Evolutionary conservation across 352 stramenopile genomes (phyloP).

Genomic region (Globisporangium cederbergense): DNA sequence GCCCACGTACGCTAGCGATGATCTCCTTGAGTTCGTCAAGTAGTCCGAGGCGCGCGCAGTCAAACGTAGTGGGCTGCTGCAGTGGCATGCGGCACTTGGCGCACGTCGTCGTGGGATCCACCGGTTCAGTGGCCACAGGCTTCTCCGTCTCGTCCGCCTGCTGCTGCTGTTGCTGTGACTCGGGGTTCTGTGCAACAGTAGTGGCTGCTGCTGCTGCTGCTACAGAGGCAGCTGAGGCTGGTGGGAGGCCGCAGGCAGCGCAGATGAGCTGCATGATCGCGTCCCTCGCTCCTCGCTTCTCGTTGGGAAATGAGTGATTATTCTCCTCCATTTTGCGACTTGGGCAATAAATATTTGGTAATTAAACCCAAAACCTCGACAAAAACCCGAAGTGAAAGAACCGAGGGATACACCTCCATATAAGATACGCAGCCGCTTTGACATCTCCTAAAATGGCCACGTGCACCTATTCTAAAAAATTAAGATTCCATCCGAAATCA

Average conservation of each 20-base stretch:
- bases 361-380: too few relatives aligned
- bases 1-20: conserved; percentile 17
- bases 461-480: too few relatives aligned
- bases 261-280: conserved; percentile 32
- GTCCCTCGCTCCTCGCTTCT: neutral
- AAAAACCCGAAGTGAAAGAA: too few relatives aligned
- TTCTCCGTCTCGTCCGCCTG: neutral
- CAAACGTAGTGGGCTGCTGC: conserved; percentile 38
- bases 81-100: conserved; percentile 37
- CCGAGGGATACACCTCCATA: too few relatives aligned
- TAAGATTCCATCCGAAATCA: too few relatives aligned
- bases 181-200: neutral
- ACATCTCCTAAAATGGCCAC: too few relatives aligned
- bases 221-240: neutral
- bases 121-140: neutral
- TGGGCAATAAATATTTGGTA: too few relatives aligned
- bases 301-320: neutral
- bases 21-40: conserved; percentile 57
- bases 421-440: too few relatives aligned
- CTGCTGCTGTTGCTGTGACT: neutral
- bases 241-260: conserved; percentile 24
- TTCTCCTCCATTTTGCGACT: too few relatives aligned
- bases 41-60: conserved; percentile 63
- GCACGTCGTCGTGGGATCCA: conserved; percentile 20
- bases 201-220: neutral